Base-by-base conservation (phyloP, 2,329 filamentous ascomycete species). In the Coccinonectria pachysandricola region DNA sequence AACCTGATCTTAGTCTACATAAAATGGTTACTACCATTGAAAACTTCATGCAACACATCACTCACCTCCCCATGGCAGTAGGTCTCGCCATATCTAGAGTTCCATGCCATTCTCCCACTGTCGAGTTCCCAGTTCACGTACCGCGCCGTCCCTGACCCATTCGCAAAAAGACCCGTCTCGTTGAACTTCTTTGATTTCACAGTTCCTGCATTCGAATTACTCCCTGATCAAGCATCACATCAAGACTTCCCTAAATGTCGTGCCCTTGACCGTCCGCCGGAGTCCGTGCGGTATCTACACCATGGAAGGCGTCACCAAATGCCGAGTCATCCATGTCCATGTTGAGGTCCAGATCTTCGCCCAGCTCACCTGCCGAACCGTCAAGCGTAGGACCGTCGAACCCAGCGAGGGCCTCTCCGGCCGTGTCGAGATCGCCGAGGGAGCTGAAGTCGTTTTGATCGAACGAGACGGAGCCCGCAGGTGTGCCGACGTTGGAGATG, bases 261-360 rank as follows among this genome's bases (percentile, higher is more conserved):
- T 52, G 48, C 13, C 41, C 42, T 15, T 53, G 43, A n/a, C 42
- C 46, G 11, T 54, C 49, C 11, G 44, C 51, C 3, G 56, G 55
- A 15, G 57, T 62, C 27, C 44, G 52, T 7, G 48, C 49, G 21
- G 48, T 43, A 12, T 62, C 65, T 8, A 75, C 68, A 4, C 69
- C 72, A 42, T 86, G 80, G 54, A 88, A 84, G 1, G 83, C 83
- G 42, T 91, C 81, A 3, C 81, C 83, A 57, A 91, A 91, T 2
- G 81, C 83, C 18, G 78, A 84, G 45, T 86, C 79, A 23, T 84
- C 79, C 61, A 85, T 69, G 36, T 78, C 79, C 59, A 77, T 68
- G 41, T 69, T 65, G 26, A 77, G 52, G 48, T 70, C 67, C n/a
- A 71, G 52, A 7, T 68, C 71, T 21, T 72, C 69, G 12, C 61